Evolutionary conservation across 352 stramenopile species (phyloP).

Genomic region (Phytopythium litorale): DNA sequence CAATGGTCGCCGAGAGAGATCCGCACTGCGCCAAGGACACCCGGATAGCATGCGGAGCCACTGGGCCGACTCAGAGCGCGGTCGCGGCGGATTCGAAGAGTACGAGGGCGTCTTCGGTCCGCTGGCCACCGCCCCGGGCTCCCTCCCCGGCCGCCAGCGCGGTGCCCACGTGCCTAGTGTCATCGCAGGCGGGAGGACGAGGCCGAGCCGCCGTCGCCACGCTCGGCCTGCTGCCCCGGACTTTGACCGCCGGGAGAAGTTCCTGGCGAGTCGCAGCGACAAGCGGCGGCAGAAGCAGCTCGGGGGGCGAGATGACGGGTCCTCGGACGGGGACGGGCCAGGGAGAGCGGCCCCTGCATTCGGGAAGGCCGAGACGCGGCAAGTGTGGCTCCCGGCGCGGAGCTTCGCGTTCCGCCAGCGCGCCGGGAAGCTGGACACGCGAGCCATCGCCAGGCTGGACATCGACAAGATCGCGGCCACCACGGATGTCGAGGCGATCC

Average conservation of each 20-base stretch:
- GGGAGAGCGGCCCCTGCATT: background rate
- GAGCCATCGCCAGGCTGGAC: constrained; percentile 64
- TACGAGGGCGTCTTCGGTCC: constrained; percentile 60
- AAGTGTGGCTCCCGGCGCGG: constrained; percentile 69
- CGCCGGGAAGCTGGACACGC: constrained; percentile 69
- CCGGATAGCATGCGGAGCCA: constrained; percentile 15
- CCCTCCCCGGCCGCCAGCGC: background rate
- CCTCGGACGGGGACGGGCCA: constrained; percentile 8
- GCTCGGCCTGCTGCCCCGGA: background rate
- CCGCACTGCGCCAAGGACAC: background rate
- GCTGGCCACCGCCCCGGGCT: constrained; percentile 14
- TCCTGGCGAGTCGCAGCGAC: constrained; percentile 16
- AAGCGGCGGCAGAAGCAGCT: constrained; percentile 4
- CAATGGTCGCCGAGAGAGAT: background rate
- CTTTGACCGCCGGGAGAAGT: constrained; percentile 22
- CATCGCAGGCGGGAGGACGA: background rate
- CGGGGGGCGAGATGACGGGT: background rate
- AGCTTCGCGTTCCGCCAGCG: constrained; percentile 74
- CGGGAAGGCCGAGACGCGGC: constrained; percentile 4
- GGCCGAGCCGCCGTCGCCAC: background rate
- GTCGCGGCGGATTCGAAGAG: constrained; percentile 55
- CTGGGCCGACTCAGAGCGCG: constrained; percentile 11
- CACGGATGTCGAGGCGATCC: constrained; percentile 73
- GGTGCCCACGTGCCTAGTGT: background rate
- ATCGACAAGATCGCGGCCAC: constrained; percentile 67